These are phyloP conservation scores for Penicillium fuscoglaucum DNA, from an alignment of 2,329 filamentous ascomycete genomes.

Conservation along the genomic window DNA sequence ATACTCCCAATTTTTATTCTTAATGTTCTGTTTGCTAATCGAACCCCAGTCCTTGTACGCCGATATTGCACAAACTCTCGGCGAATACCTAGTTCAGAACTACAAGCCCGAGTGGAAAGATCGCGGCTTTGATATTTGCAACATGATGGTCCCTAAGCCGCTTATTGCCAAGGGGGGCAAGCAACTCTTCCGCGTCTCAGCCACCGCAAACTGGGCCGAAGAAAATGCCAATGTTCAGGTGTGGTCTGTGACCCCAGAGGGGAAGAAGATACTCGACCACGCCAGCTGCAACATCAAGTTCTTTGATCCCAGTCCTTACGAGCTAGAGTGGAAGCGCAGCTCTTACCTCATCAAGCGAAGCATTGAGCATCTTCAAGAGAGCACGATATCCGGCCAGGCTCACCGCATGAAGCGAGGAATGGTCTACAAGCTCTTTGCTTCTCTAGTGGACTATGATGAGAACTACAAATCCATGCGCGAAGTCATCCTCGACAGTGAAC, in stretches of 20 bases:
- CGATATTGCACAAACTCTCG: slow-evolving; percentile 41
- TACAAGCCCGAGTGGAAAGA: slow-evolving; percentile 37
- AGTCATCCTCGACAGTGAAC: slow-evolving; percentile 57
- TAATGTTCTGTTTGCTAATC: neutral
- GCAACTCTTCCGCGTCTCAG: slow-evolving; percentile 40
- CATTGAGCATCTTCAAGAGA: slow-evolving; percentile 59
- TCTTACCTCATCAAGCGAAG: slow-evolving; percentile 68
- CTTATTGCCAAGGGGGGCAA: slow-evolving; percentile 55
- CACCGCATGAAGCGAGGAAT: slow-evolving; percentile 73
- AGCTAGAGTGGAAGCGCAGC: slow-evolving; percentile 55
- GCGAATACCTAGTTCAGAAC: slow-evolving; percentile 35
- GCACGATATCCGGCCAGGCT: slow-evolving; percentile 64
- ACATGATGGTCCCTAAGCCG: slow-evolving; percentile 47
- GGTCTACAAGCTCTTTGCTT: slow-evolving; percentile 72
- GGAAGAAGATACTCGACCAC: slow-evolving; percentile 41
- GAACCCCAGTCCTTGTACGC: slow-evolving; percentile 36
- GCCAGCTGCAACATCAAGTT: slow-evolving; percentile 38
- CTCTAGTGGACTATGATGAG: slow-evolving; percentile 57
- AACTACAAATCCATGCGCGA: slow-evolving; percentile 61
- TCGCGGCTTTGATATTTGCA: slow-evolving; percentile 36
- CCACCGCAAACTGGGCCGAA: slow-evolving; percentile 38
- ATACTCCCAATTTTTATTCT: slow-evolving; percentile 7
- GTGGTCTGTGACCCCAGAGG: slow-evolving; percentile 40
- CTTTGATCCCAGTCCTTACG: slow-evolving; percentile 30
- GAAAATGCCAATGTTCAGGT: slow-evolving; percentile 35